Evolutionary conservation across 345 rosid genomes (phyloP).

Genomic region (Sisymbrium irio): DNA sequence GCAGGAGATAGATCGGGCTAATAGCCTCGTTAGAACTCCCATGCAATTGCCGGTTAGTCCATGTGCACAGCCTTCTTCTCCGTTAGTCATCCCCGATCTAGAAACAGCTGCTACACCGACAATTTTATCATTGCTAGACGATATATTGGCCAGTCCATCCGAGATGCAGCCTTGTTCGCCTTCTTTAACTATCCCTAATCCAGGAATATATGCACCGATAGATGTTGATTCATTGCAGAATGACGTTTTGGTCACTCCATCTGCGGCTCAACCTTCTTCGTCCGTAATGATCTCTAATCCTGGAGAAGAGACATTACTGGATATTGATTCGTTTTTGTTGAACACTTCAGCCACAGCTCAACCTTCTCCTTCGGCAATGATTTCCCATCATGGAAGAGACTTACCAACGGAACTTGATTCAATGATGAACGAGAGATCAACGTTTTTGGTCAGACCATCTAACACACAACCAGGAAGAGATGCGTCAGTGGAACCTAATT

Average conservation of each 20-base stretch:
- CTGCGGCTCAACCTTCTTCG: not conserved
- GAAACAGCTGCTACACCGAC: no score
- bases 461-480: not conserved
- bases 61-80: conserved; percentile 7
- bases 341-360: not conserved
- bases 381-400: not conserved
- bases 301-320: not conserved
- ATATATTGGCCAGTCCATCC: conserved; percentile 21
- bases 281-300: not conserved
- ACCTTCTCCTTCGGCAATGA: not conserved
- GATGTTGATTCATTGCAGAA: conserved; percentile 28
- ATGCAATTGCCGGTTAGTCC: conserved; percentile 35
- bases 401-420: conserved; percentile 13
- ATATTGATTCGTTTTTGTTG: not conserved
- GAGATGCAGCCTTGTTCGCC: not conserved
- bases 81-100: no score
- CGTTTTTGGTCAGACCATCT: conserved; percentile 24
- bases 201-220: not conserved
- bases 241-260: conserved; percentile 3
- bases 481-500: conserved; percentile 15
- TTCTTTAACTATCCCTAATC: not conserved
- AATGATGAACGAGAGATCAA: not conserved
- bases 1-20: conserved; percentile 38
- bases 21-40: conserved; percentile 29
- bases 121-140: not conserved